Base-by-base conservation (phyloP, 1,284 basidiomycete species). In the Boletus smithii region DNA sequence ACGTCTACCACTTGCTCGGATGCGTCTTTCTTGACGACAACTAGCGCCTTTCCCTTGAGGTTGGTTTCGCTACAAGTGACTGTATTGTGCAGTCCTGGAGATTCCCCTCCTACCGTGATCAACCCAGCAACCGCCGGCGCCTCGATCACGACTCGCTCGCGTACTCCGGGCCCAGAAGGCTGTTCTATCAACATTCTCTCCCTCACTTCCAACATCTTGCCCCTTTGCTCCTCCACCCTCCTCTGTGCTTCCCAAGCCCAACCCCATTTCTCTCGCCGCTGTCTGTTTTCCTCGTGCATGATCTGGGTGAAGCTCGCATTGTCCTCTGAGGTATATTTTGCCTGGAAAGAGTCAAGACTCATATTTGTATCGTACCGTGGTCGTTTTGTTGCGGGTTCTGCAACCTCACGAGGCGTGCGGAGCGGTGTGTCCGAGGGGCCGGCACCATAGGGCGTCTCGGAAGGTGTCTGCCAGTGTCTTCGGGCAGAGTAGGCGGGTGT, bases 221-320 rank as follows among this genome's bases (percentile, higher is more conserved):
- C 71, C 55, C 74, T 73, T 61, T 84, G 80, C 34, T 66, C 73
- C 55, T 90, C 86, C 1, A 91, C 91, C 57, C 80, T 74, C 61
- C 72, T 75, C 73, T 97, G 91, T 8, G 90, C 91, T 30, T 91
- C 86, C 83, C 87, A 97, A 8, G 93, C 94, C 94, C 94, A 97
- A 0, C 71, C 79, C 73, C 84, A 91, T 63, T 73, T 80, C 61
- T 91, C 87, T 60, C 82, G 83, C 51, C 92, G 78, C 59, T 76
- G 74, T 63, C 73, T 69, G 64, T 97, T 97, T 73, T 97, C 93
- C 50, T 87, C 83, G 46, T 93, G 83, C 45, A 97, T 69, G 51
- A 97, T 93, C 53, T 90, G 77, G 10, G 90, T 90, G 65, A 97
- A 97, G 49, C 90, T 94, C 4, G 93, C 85, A 66, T 97, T 97